These are phyloP conservation scores for Phaeosphaeria sp. DNA, from an alignment of 2,329 filamentous ascomycete genomes.

Conservation along the genomic window DNA sequence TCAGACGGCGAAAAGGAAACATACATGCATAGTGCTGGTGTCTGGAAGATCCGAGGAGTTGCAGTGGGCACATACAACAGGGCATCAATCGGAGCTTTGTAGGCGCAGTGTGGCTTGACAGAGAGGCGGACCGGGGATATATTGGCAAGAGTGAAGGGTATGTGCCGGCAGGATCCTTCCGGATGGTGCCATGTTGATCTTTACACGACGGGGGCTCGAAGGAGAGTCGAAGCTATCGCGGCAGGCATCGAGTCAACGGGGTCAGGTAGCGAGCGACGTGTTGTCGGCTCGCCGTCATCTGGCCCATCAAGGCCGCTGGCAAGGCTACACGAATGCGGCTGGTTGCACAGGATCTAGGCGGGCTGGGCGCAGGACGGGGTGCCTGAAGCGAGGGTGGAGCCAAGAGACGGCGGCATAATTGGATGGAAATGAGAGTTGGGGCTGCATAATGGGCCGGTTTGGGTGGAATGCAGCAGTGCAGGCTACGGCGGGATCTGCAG, in stretches of 20 bases:
- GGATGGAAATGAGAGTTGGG: not conserved
- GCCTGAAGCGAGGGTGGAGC: conserved; percentile 5
- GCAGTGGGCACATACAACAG: not conserved
- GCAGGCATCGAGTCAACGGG: not conserved
- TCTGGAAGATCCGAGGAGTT: not conserved
- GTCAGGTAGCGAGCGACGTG: conserved; percentile 1
- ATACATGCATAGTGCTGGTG: not conserved
- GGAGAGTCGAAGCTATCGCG: not conserved
- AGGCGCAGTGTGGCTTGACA: not conserved
- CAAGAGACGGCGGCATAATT: not conserved
- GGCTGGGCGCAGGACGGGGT: conserved; percentile 12
- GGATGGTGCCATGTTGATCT: not conserved
- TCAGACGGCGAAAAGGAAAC: conserved; percentile 1
- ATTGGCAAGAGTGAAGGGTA: not conserved
- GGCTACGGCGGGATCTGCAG: not conserved
- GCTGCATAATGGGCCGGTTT: not conserved
- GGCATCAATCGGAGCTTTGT: not conserved
- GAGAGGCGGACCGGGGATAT: not conserved
- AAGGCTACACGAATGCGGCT: conserved; percentile 2
- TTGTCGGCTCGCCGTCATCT: conserved; percentile 1
- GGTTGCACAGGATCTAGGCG: not conserved
- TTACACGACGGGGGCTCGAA: not conserved
- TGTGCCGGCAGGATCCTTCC: not conserved
- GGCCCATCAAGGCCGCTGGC: not conserved
- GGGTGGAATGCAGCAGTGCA: not conserved